phyloP scores from a whole-genome alignment of 1,284 basidiomycete species.

The Ceratobasidium sp. region DNA sequence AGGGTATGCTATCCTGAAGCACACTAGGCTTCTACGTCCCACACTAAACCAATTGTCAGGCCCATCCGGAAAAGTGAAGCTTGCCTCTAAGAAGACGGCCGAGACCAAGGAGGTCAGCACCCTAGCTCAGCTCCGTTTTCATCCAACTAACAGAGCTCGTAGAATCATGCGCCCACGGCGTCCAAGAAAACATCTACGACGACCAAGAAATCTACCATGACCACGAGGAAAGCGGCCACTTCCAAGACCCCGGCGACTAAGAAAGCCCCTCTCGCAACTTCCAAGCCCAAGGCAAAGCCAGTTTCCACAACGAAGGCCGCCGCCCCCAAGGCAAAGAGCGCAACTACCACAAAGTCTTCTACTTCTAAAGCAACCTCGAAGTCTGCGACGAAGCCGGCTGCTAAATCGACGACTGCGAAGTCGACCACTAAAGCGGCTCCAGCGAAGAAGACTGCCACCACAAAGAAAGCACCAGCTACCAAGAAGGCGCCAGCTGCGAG shows the following conservation, averaged over 20 bases:
- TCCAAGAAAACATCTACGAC: conserved; percentile 57
- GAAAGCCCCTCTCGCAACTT: conserved; percentile 26
- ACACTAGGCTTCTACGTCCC: background rate
- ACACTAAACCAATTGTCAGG: conserved; percentile 28
- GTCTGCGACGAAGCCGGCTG: conserved; percentile 67
- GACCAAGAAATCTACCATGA: conserved; percentile 58
- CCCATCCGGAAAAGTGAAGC: conserved; percentile 48
- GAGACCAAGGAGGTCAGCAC: conserved; percentile 47
- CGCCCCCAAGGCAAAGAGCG: conserved; percentile 52
- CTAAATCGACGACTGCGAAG: conserved; percentile 63
- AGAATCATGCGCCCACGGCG: conserved; percentile 44
- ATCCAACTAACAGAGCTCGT: background rate
- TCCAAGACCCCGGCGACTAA: conserved; percentile 25
- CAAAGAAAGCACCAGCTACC: conserved; percentile 72
- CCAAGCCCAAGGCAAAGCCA: conserved; percentile 38
- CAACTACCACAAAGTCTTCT: conserved; percentile 66
- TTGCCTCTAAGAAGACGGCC: conserved; percentile 47
- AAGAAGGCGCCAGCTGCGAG: conserved; percentile 68
- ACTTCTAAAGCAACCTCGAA: conserved; percentile 62
- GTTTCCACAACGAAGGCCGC: conserved; percentile 12
- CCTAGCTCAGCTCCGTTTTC: conserved; percentile 5
- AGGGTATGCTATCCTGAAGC: conserved; percentile 68
- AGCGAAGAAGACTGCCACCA: conserved; percentile 65
- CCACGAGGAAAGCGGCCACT: conserved; percentile 61
- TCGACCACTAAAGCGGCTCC: conserved; percentile 73